These are phyloP conservation scores for Phytophthora pistaciae DNA, from an alignment of 352 stramenopile species.

Conservation along the genomic window DNA sequence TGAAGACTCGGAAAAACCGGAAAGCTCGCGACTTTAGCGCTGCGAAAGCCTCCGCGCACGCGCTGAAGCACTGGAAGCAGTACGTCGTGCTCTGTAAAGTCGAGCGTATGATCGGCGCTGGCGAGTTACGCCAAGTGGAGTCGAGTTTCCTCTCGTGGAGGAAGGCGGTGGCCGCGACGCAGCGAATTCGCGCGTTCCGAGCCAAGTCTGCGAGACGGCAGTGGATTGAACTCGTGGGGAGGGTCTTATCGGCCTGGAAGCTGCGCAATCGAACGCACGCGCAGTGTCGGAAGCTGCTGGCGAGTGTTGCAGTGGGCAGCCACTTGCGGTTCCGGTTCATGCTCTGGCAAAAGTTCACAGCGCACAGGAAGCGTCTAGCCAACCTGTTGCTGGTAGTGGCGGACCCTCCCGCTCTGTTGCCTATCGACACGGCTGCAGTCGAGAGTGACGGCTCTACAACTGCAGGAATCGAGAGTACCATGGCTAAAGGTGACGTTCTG, in stretches of 20 bases:
- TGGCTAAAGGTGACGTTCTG: not conserved
- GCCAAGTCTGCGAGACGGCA: conserved; percentile 14
- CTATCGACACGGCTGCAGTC: not conserved
- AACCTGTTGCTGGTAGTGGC: conserved; percentile 26
- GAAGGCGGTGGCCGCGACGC: conserved; percentile 32
- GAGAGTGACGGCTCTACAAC: not conserved
- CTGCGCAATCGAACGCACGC: conserved; percentile 35
- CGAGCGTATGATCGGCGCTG: conserved; percentile 55
- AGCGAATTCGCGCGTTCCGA: conserved; percentile 35
- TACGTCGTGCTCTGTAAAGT: conserved; percentile 60
- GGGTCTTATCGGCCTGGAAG: conserved; percentile 46
- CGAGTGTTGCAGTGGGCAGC: conserved; percentile 40
- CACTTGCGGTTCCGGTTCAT: conserved; percentile 60
- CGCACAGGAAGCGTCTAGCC: conserved; percentile 38
- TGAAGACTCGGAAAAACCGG: conserved; percentile 18
- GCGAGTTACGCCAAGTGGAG: conserved; percentile 15
- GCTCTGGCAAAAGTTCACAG: conserved; percentile 58
- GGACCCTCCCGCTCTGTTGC: not conserved
- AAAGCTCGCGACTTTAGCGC: conserved; percentile 23
- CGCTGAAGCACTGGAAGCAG: conserved; percentile 46
- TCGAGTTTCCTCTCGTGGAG: conserved; percentile 56
- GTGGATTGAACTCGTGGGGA: conserved; percentile 10
- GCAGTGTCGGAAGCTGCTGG: conserved; percentile 48
- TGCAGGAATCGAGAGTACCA: no score
- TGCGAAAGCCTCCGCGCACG: conserved; percentile 6